Percentiles rank a stretch among this genome's conserved stretches.
Conservation (phyloP, 108 stramenopile species). For the Skeletonema marinoi region DNA sequence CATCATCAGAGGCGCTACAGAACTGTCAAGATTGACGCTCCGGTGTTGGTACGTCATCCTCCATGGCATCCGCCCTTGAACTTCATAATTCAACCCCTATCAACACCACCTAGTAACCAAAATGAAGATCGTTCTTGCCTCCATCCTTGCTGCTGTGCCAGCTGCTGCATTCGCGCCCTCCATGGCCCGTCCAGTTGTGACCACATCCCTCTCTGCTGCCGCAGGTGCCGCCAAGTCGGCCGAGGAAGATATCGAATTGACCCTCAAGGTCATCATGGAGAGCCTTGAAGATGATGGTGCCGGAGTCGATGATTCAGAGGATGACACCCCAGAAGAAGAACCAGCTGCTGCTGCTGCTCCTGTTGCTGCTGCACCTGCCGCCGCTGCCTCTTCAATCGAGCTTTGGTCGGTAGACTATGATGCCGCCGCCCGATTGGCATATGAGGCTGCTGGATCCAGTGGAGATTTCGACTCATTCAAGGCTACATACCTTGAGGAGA, state of each 20-base stretch:
- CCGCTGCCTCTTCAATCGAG: slow-evolving; percentile 28
- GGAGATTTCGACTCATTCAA: slow-evolving; percentile 60
- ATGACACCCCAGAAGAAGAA: slow-evolving; percentile 17
- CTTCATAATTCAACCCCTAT: not conserved
- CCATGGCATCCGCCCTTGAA: not conserved
- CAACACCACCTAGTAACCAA: not conserved
- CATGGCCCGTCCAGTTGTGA: slow-evolving; percentile 5
- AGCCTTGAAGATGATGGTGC: slow-evolving; percentile 25
- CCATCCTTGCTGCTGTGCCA: slow-evolving; percentile 27
- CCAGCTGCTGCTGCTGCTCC: slow-evolving; percentile 10
- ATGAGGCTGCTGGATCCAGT: slow-evolving; percentile 49
- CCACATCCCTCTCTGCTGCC: slow-evolving; percentile 8
- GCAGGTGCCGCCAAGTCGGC: slow-evolving; percentile 46
- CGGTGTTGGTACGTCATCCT: not conserved
- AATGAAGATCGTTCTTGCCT: slow-evolving; percentile 36
- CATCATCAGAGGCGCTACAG: not conserved
- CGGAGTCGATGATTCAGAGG: slow-evolving; percentile 40
- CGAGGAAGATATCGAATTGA: slow-evolving; percentile 71
- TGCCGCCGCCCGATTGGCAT: slow-evolving; percentile 56
- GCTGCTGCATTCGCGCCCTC: slow-evolving; percentile 40
- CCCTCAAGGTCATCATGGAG: slow-evolving; percentile 54
- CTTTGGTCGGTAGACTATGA: slow-evolving; percentile 55
- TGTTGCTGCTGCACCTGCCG: slow-evolving; percentile 4
- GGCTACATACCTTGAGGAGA: slow-evolving; percentile 55
- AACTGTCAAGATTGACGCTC: not conserved